Evolutionary conservation across 495 filamentous ascomycete genomes (phyloP), one percentile per base, ranked within the genome.

Genomic region (Hypoxylon lenormandii): DNA sequence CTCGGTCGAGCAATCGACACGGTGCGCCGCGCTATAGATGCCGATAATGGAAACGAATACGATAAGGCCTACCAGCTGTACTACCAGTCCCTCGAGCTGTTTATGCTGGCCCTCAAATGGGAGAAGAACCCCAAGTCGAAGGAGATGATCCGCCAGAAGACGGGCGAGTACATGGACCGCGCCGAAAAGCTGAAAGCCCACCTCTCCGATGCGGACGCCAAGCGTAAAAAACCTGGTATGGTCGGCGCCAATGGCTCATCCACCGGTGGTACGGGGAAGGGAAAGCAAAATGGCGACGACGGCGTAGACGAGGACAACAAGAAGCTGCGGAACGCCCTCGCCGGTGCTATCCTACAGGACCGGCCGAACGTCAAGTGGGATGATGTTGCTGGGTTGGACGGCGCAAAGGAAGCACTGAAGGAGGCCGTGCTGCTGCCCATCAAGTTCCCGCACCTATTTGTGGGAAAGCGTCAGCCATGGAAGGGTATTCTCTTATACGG

Each of bases 21-120:
- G 71, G 96, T 98, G 66, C 96, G 97, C 81, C 94, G 94, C 79
- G 95, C 95, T 72, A 97, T 99, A 83, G 94, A 97, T 79, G 86
- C 89, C 73, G 95, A 99, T 84, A 96, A 92, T 62, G 89, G 90
- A n/a, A 91, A 90, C 66, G 91, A 98, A 70, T 99, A 98, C 79
- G 92, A 97, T 67, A 92, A 95, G 76, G 95, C 95, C 51, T 97
- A 97, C 81, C 91, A 97, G 74, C 81, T 87, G 51, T 99, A 99
- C 86, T 97, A 96, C 83, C 87, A 91, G 74, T 87, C 94, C 63
- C 89, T 98, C 66, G 93, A 97, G 81, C 85, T 96, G 52, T 97
- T 97, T 81, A 94, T 97, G 91, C 87, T 97, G 45, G 94, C 94
- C 8, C 81, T 97, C 26, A 98, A 98, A 83, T 98, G 93, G 93